Evolutionary conservation across 768 basidiomycete genomes (phyloP), one percentile per base, ranked within the genome.

Genomic region (Clathrus columnatus): DNA sequence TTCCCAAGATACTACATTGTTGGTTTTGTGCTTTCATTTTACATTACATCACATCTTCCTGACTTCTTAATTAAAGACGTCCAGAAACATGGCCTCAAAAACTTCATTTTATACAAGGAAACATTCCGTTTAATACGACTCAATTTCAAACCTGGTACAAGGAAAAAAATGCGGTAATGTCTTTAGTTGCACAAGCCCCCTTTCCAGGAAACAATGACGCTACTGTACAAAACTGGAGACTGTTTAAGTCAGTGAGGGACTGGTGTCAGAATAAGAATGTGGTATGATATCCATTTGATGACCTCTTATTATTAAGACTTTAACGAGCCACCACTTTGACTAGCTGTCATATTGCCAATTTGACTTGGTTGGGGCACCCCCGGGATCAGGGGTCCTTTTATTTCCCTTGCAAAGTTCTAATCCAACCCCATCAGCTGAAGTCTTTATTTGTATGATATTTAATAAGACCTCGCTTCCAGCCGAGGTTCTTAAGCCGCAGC

Each of bases 381-480:
- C 69, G n/a, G 72, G 73, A 26, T 71, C 70, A 23, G 78, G 76
- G 44, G 68, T 77, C 1, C 63, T 84, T 10, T 64, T 84, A 20
- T 79, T 84, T 57, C 65, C 76, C 1, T 54, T 70, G 17, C 59
- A 61, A 14, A 52, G 59, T 5, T 16, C 28, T 16, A 41, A 29
- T 21, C 16, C 47, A 7, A 10, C 8, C 47, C 2, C 18, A 26
- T 24, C 51, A 29, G 47, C 26, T 18, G 59, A 57, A 6, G 59
- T 59, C 20, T 65, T 82, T n/a, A 64, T 66, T 2, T 81, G 75
- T 20, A 75, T 74, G 0, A 70, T 78, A 57, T 85, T 83, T 65
- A 73, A 75, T 5, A 29, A 70, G 8, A 74, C 70, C 54, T 49
- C 64, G 8, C 23, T 62, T 16, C 11, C 62, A 43, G 48, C 52